Evolutionary conservation across 2,329 filamentous ascomycete genomes (phyloP), one percentile per base, ranked within the genome.

Genomic region (Ophiocordyceps camponoti-floridani): DNA sequence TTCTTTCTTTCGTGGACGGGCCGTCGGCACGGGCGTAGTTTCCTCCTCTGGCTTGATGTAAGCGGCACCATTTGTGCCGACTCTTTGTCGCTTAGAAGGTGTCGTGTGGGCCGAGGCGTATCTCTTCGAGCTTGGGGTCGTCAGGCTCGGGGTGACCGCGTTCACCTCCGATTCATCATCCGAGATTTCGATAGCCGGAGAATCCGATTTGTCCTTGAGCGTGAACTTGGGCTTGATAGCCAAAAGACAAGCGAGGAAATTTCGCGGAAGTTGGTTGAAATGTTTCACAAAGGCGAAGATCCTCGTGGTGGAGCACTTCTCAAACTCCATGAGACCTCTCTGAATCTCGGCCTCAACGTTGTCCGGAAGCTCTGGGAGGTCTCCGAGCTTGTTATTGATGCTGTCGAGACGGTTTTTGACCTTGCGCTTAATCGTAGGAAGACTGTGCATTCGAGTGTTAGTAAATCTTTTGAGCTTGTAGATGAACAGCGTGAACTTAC

Each of bases 291-390:
- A 74, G 1, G 64, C 57, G 4, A 66, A 63, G 37, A 69, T 69
- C 18, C 70, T 64, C 6, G 84, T 60, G 1, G 77, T 64, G 0
- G 64, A 61, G 4, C 70, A 65, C 0, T 65, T 61, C 0, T 73
- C 69, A 48, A 89, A 79, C 0, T 62, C 63, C 12, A 66, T 64
- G 0, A 89, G 56, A 11, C 75, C 73, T 2, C 70, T 69, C 18
- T 70, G 70, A 0, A 93, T 69, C 10, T 78, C 74, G 0, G 78
- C 65, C n/a, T 78, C 71, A 0, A 86, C 73, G 40, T 86, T 84
- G 0, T 65, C 60, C 0, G 82, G 80, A 0, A 84, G 71, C 35
- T 84, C 79, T 0, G 83, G 83, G 0, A 88, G 68, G 0, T 60
- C 62, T 0, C 56, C 50, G 0, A 93, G 66, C 46, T 81, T 63